Percentiles rank a stretch among this genome's conserved stretches.
Evolutionary conservation across 116 monocot species (phyloP).

Genomic region (Trichopus zeylanicus): DNA sequence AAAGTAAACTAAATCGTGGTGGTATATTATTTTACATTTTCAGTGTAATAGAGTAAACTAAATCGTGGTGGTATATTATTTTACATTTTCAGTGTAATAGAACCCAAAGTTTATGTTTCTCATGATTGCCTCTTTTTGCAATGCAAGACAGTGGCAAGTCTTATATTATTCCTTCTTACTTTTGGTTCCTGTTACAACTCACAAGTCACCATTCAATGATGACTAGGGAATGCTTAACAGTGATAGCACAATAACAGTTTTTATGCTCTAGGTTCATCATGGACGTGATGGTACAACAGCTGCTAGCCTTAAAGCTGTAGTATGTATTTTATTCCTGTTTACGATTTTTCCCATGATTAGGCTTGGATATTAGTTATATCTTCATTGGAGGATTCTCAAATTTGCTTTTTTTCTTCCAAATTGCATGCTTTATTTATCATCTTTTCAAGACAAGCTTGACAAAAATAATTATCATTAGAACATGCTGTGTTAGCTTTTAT

Average conservation of each 20-base stretch:
- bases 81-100: slow-evolving; percentile 46
- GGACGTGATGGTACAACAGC: slow-evolving; percentile 99
- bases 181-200: not conserved
- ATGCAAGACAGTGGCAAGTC: slow-evolving; percentile 89
- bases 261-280: slow-evolving; percentile 78
- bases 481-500: too few relatives aligned
- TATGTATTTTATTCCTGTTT: slow-evolving; percentile 18
- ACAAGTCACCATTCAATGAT: not conserved
- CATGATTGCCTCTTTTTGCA: slow-evolving; percentile 98
- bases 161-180: not conserved
- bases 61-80: not conserved
- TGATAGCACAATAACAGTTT: not conserved
- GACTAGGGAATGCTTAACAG: too few relatives aligned
- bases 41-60: too few relatives aligned
- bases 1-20: not conserved
- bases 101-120: slow-evolving; percentile 80
- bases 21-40: not conserved
- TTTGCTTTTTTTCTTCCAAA: too few relatives aligned
- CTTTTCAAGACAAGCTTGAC: too few relatives aligned
- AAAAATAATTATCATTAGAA: too few relatives aligned
- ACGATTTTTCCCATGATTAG: not conserved
- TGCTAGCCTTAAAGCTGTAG: slow-evolving; percentile 94
- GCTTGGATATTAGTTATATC: not conserved
- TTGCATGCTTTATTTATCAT: too few relatives aligned
- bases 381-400: too few relatives aligned